Conservation (phyloP, 2,329 filamentous ascomycete species). For the Aspergillus sergii region DNA sequence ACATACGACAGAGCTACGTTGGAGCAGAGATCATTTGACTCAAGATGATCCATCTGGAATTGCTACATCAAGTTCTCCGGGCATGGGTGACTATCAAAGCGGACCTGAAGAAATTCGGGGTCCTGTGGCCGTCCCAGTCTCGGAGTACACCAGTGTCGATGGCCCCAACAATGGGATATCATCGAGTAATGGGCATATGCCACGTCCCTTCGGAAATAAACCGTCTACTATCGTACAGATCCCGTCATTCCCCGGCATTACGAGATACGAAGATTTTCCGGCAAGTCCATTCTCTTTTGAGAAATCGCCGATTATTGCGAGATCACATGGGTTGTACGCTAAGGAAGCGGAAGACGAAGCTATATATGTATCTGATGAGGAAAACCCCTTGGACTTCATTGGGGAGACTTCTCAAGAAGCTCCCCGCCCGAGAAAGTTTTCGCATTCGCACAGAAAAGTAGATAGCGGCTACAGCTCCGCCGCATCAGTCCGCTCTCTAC, state of each 20-base stretch:
- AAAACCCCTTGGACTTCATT: slow-evolving; percentile 12
- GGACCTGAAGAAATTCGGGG: not conserved
- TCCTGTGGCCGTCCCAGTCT: not conserved
- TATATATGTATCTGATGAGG: slow-evolving; percentile 22
- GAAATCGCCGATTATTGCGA: slow-evolving; percentile 30
- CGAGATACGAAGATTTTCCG: not conserved
- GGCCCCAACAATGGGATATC: not conserved
- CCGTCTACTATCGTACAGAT: not conserved
- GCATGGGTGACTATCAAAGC: not conserved
- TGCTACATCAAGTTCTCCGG: not conserved
- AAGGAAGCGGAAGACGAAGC: slow-evolving; percentile 23
- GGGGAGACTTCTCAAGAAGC: slow-evolving; percentile 18
- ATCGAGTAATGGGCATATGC: not conserved
- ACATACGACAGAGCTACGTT: not conserved
- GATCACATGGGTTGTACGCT: slow-evolving; percentile 12
- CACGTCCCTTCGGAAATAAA: not conserved
- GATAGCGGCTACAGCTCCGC: slow-evolving; percentile 46
- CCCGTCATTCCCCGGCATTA: not conserved
- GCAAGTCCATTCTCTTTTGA: slow-evolving; percentile 25
- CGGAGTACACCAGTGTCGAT: not conserved
- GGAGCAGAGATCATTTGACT: not conserved
- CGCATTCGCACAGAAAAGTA: slow-evolving; percentile 32
- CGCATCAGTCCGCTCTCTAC: slow-evolving; percentile 33
- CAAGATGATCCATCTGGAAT: not conserved
- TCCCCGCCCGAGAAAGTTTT: slow-evolving; percentile 19